Percentiles rank a stretch among this genome's conserved stretches.
phyloP scores from a whole-genome alignment of 1,284 basidiomycete species.

The Lignosus rhinocerotis region DNA sequence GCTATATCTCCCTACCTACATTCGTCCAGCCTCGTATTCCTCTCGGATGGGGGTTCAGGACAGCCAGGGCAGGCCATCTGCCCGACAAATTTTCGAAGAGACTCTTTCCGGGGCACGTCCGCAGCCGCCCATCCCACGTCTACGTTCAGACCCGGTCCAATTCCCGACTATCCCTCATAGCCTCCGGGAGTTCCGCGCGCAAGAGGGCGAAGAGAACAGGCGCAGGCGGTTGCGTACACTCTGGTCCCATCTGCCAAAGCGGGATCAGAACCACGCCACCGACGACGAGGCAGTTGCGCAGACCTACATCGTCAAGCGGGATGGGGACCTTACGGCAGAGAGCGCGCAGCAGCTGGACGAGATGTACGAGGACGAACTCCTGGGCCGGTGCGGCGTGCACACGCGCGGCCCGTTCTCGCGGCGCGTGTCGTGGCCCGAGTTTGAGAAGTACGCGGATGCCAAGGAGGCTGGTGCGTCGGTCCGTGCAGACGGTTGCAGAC shows the following conservation, averaged over 20 bases:
- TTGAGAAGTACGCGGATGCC: slow-evolving; percentile 72
- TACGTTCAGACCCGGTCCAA: slow-evolving; percentile 52
- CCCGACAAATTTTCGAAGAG: slow-evolving; percentile 52
- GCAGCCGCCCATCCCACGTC: slow-evolving; percentile 56
- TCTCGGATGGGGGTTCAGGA: slow-evolving; percentile 18
- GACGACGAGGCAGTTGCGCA: slow-evolving; percentile 33
- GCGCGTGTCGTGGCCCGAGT: slow-evolving; percentile 76
- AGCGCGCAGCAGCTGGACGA: slow-evolving; percentile 66
- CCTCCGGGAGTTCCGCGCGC: slow-evolving; percentile 62
- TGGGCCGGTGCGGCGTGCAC: slow-evolving; percentile 59
- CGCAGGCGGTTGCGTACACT: slow-evolving; percentile 58
- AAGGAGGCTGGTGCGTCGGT: slow-evolving; percentile 71
- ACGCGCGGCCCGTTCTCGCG: slow-evolving; percentile 44
- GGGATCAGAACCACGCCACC: slow-evolving; percentile 24
- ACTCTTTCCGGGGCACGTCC: slow-evolving; percentile 52
- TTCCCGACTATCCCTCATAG: slow-evolving; percentile 45
- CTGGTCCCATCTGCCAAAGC: slow-evolving; percentile 58
- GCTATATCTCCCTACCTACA: not conserved
- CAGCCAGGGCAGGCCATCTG: slow-evolving; percentile 26
- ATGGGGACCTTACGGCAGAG: slow-evolving; percentile 58
- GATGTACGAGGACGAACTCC: slow-evolving; percentile 79
- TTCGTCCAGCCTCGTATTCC: not conserved
- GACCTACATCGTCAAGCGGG: slow-evolving; percentile 28
- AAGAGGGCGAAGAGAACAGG: slow-evolving; percentile 60
- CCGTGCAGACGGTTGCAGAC: not conserved